Evolutionary conservation across 1,284 basidiomycete species (phyloP).

Genomic region (Irpex sp.): DNA sequence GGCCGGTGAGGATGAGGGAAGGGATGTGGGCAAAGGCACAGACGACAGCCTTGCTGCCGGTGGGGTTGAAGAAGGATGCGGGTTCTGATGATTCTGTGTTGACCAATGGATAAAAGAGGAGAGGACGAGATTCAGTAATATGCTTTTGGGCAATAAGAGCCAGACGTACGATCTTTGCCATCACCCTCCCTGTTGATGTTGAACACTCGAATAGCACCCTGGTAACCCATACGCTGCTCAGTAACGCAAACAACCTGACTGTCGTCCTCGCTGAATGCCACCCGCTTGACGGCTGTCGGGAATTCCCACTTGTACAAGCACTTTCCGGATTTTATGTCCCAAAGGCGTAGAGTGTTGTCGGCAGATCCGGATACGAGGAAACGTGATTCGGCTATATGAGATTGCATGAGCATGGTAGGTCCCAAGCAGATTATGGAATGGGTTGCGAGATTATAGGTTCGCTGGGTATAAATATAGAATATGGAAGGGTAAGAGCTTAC

Average conservation of each 20-base stretch:
- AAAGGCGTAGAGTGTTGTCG: conserved; percentile 92
- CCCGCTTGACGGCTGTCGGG: conserved; percentile 95
- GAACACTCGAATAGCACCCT: conserved; percentile 87
- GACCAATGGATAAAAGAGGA: not conserved
- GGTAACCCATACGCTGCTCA: conserved; percentile 93
- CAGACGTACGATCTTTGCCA: conserved; percentile 65
- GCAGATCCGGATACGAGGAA: conserved; percentile 87
- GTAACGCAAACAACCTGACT: conserved; percentile 88
- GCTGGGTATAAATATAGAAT: too few relatives aligned
- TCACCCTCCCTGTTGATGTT: conserved; percentile 81
- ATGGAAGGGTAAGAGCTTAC: conserved; percentile 48
- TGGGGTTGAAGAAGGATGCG: conserved; percentile 77
- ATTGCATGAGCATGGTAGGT: not conserved
- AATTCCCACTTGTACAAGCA: conserved; percentile 96
- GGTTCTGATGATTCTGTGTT: conserved; percentile 73
- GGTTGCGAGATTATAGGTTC: too few relatives aligned
- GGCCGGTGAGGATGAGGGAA: conserved; percentile 85
- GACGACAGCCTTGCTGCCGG: conserved; percentile 93
- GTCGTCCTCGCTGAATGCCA: conserved; percentile 88
- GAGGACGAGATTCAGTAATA: not conserved
- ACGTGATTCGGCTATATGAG: conserved; percentile 67
- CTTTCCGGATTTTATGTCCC: conserved; percentile 89
- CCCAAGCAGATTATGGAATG: not conserved
- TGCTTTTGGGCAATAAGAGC: not conserved
- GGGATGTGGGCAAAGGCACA: conserved; percentile 86